Conservation (phyloP, 2,329 filamentous ascomycete species). For the Fusarium guadeloupense region DNA sequence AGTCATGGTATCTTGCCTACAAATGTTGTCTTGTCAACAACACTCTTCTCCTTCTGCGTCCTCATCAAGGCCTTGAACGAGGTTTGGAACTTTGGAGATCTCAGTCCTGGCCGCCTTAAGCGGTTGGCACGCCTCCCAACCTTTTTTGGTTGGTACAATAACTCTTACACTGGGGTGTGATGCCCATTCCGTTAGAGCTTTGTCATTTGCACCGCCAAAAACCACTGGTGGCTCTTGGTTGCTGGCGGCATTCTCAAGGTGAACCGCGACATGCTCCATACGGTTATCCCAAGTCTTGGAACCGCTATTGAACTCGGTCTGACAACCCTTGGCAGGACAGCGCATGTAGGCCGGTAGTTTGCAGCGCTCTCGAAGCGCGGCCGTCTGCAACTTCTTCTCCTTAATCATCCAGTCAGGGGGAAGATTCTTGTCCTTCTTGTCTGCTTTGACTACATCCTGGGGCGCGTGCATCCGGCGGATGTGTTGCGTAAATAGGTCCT, state of each 20-base stretch:
- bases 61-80: conserved; percentile 25
- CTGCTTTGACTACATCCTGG: conserved; percentile 39
- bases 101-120: conserved; percentile 37
- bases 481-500: conserved; percentile 91
- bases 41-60: conserved; percentile 46
- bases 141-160: conserved; percentile 39
- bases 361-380: conserved; percentile 70
- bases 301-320: conserved; percentile 65
- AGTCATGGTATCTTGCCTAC: too few species aligned
- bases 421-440: conserved; percentile 49
- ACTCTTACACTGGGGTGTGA: conserved; percentile 50
- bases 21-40: not conserved
- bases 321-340: conserved; percentile 72
- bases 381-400: conserved; percentile 64
- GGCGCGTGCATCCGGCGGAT: conserved; percentile 84
- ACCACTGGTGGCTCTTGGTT: conserved; percentile 42
- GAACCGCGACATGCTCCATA: conserved; percentile 87
- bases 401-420: conserved; percentile 59
- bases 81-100: conserved; percentile 13
- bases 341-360: conserved; percentile 66
- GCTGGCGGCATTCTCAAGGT: conserved; percentile 67
- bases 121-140: conserved; percentile 50
- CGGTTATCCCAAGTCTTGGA: conserved; percentile 77
- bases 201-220: conserved; percentile 53
- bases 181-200: conserved; percentile 54